A percentile compares a stretch with the other conserved stretches of the same genome.
These are phyloP conservation scores for Ophiostoma himal-ulmi DNA, from an alignment of 2,329 filamentous ascomycete genomes.

Conservation along the genomic window DNA sequence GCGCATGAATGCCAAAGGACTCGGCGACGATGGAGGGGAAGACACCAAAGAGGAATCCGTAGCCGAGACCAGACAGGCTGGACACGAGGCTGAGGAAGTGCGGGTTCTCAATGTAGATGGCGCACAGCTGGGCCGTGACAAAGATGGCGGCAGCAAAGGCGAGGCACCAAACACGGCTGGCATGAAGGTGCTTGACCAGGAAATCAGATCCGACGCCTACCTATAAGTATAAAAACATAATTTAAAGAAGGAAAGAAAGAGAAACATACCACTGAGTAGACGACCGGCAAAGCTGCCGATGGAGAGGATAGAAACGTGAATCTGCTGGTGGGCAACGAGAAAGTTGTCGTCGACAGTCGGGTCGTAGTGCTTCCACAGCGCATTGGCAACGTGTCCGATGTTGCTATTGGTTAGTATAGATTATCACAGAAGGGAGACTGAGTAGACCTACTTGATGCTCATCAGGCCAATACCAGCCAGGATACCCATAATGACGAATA, in stretches of 20 bases:
- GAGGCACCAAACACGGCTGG: slow-evolving; percentile 87
- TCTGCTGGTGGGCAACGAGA: slow-evolving; percentile 73
- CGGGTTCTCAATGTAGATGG: slow-evolving; percentile 69
- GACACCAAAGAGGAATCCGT: slow-evolving; percentile 90
- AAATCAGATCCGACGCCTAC: slow-evolving; percentile 77
- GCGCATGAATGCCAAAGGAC: slow-evolving; percentile 79
- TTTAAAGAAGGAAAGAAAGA: background rate
- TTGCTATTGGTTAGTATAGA: slow-evolving; percentile 53
- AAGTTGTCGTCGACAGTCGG: slow-evolving; percentile 64
- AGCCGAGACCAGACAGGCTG: slow-evolving; percentile 76
- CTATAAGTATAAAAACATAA: slow-evolving; percentile 34
- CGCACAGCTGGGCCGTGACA: slow-evolving; percentile 69
- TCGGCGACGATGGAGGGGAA: slow-evolving; percentile 87
- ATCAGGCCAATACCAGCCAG: slow-evolving; percentile 90
- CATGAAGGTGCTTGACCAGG: slow-evolving; percentile 71
- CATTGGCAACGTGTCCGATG: slow-evolving; percentile 83
- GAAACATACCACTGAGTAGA: slow-evolving; percentile 53
- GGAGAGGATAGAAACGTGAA: slow-evolving; percentile 93
- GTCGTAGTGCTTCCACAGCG: slow-evolving; percentile 83
- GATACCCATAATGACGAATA: slow-evolving; percentile 83
- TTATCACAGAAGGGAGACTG: background rate
- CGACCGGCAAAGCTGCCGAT: slow-evolving; percentile 79
- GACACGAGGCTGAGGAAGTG: slow-evolving; percentile 72
- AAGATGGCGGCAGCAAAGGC: slow-evolving; percentile 73
- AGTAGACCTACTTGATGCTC: slow-evolving; percentile 83